A percentile compares a stretch with the other conserved stretches of the same genome.
phyloP scores from a whole-genome alignment of 495 filamentous ascomycete genomes.

The Cairneyella variabilis region DNA sequence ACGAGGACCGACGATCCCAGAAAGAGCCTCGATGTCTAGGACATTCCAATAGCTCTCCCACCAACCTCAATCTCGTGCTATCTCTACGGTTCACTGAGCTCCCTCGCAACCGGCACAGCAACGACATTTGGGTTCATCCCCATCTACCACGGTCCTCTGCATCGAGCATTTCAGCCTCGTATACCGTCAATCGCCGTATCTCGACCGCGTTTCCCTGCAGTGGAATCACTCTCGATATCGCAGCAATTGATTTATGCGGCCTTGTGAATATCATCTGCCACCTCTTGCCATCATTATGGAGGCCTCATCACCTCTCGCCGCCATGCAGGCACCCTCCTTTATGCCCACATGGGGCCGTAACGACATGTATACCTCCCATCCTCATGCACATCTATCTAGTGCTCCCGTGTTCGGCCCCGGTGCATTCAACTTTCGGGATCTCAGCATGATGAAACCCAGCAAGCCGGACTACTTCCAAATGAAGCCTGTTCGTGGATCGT shows the following conservation, averaged over 20 bases:
- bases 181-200: constrained; percentile 10
- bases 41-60: constrained; percentile 26
- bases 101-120: background rate
- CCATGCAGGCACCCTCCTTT: constrained; percentile 80
- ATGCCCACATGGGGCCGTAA: constrained; percentile 39
- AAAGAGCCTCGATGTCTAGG: constrained; percentile 18
- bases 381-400: constrained; percentile 44
- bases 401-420: constrained; percentile 54
- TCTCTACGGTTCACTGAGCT: constrained; percentile 1
- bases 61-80: constrained; percentile 11
- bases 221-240: constrained; percentile 9
- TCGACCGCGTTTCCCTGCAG: constrained; percentile 18
- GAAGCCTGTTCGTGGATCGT: constrained; percentile 75
- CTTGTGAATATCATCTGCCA: too few species aligned
- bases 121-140: background rate
- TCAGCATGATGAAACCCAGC: constrained; percentile 58
- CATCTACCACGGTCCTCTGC: background rate
- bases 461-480: constrained; percentile 71
- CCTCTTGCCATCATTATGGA: constrained; percentile 56
- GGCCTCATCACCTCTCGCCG: constrained; percentile 88
- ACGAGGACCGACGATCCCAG: background rate
- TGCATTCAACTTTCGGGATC: constrained; percentile 66
- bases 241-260: constrained; percentile 15
- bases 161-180: background rate
- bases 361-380: constrained; percentile 43